These are phyloP conservation scores for Arthrobotrys musiformis DNA, from an alignment of 2,329 filamentous ascomycete genomes.

Conservation along the genomic window DNA sequence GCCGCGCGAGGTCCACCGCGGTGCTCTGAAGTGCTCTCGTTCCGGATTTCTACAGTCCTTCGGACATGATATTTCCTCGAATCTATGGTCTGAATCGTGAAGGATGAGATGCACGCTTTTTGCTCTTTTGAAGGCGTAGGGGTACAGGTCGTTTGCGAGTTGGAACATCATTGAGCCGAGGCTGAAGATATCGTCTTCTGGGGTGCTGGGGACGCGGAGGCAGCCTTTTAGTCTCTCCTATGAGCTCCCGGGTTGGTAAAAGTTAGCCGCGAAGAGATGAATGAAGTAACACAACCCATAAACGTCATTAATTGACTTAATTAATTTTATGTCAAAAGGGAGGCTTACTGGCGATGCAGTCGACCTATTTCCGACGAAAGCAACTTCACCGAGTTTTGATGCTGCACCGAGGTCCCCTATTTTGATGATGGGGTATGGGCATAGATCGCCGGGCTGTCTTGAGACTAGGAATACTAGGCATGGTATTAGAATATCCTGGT, in stretches of 20 bases:
- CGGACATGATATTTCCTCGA: not conserved
- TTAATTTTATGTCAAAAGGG: not conserved
- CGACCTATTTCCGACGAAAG: not conserved
- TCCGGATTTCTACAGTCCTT: not conserved
- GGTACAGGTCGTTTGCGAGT: not conserved
- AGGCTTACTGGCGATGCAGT: constrained; percentile 14
- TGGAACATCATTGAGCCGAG: constrained; percentile 29
- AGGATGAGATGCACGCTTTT: not conserved
- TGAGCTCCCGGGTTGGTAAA: not conserved
- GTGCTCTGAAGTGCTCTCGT: not conserved
- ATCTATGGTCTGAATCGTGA: not conserved
- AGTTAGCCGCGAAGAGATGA: not conserved
- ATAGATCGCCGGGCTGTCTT: not conserved
- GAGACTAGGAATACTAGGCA: constrained; percentile 21
- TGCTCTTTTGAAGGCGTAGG: not conserved
- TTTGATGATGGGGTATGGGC: constrained; percentile 37
- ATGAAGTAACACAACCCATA: no score
- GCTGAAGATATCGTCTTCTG: constrained; percentile 18
- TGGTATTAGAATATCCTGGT: not conserved
- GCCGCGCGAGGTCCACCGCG: not conserved
- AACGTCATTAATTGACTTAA: no score
- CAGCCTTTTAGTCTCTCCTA: constrained; percentile 10
- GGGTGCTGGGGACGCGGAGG: not conserved
- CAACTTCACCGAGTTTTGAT: not conserved
- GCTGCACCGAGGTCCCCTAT: constrained; percentile 30